Evolutionary conservation across 306 rosid genomes (phyloP), one percentile per base, ranked within the genome.

Genomic region (Citrullus amarus): DNA sequence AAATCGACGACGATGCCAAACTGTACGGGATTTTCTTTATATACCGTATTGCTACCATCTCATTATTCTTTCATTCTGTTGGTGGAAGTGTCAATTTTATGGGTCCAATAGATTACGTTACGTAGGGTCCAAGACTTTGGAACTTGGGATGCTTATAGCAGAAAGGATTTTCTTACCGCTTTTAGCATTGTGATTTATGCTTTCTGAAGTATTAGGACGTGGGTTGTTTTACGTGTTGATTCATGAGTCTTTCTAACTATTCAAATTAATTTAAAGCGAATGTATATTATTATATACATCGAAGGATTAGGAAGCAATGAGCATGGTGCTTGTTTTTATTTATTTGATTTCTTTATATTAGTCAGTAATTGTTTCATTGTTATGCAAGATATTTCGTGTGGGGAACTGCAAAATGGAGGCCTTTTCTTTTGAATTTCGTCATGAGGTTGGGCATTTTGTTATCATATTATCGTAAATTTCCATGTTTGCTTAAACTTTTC

Each of bases 1-100:
- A 88, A 74, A 88, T 88, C 75, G 91, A 88, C 53, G 91, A 88
- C 80, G 91, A 88, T 36, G 65, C 69, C 32, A 85, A 79, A 69
- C 83, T 84, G 79, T 84, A 78, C 6, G 75, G 9, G 17, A 2
- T 65, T 78, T 7, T 34, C 17, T 46, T 61, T 3, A 8, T 6
- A 32, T 72, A 39, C 56, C n/a, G 34, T 20, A 20, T 12, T 69
- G 30, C 38, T 41, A 2, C 12, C 65, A 22, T 62, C 43, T 12
- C 69, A 32, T 62, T 28, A 2, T 65, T 65, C 65, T 28, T 16
- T 4, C 10, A 18, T 51, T 36, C 4, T 65, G 13, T 9, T 11
- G 6, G 15, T 48, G 16, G 32, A 65, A 65, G 48, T 65, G 11
- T 62, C 43, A 15, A 15, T 62, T 34, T 62, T 4, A 28, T 15